Percentiles rank a stretch among this genome's conserved stretches.
These are phyloP conservation scores for Tulasnella sp. DNA, from an alignment of 768 basidiomycete species.

Conservation along the genomic window DNA sequence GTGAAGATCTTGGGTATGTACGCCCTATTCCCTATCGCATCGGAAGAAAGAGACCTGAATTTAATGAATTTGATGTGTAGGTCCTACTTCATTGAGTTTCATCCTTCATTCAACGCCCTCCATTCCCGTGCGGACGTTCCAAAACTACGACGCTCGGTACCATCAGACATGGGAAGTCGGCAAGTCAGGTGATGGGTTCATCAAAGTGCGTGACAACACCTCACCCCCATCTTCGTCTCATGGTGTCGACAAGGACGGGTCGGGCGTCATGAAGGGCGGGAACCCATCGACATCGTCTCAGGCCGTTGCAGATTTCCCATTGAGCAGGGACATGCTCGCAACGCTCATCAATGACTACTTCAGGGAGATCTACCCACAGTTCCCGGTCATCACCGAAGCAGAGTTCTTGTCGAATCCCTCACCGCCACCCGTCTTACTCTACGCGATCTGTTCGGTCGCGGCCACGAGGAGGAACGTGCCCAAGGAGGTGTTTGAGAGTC, in stretches of 20 bases:
- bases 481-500: conserved; percentile 76
- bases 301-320: conserved; percentile 33
- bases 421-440: conserved; percentile 68
- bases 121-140: conserved; percentile 75
- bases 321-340: conserved; percentile 70
- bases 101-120: conserved; percentile 82
- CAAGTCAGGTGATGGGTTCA: conserved; percentile 75
- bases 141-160: conserved; percentile 77
- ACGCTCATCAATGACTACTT: conserved; percentile 87
- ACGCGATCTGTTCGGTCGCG: conserved; percentile 89
- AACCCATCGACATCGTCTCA: neutral
- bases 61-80: conserved; percentile 41
- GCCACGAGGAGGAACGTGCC: conserved; percentile 77
- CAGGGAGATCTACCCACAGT: conserved; percentile 70
- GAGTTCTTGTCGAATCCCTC: conserved; percentile 58
- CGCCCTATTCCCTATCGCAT: no score
- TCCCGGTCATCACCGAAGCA: conserved; percentile 77
- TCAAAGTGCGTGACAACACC: conserved; percentile 58
- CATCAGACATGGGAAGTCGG: conserved; percentile 82
- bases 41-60: neutral
- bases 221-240: conserved; percentile 27
- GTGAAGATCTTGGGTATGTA: conserved; percentile 42
- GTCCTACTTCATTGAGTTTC: conserved; percentile 79
- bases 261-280: no score
- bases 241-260: neutral